phyloP scores from a whole-genome alignment of 164 flowering plant species.

The Aristolochia contorta region DNA sequence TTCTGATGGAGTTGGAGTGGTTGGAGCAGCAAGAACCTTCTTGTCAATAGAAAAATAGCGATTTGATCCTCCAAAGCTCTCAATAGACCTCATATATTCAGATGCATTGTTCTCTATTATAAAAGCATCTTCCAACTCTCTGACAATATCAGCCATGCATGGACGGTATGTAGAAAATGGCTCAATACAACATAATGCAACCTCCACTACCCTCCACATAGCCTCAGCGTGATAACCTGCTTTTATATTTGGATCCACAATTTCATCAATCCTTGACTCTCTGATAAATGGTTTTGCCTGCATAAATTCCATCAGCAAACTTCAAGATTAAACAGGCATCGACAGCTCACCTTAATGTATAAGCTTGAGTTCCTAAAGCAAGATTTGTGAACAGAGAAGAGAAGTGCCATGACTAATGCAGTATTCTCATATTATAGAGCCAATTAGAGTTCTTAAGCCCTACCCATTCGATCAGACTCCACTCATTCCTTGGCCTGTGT shows the following conservation, averaged over 20 bases:
- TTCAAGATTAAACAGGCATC: too few species aligned
- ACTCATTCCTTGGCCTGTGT: conserved; percentile 58
- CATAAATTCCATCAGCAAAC: neutral
- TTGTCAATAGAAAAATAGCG: conserved; percentile 41
- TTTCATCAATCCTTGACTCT: conserved; percentile 57
- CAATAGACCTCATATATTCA: conserved; percentile 71
- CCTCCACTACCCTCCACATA: conserved; percentile 80
- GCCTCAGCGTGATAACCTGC: conserved; percentile 69
- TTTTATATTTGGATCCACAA: conserved; percentile 62
- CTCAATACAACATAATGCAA: conserved; percentile 55
- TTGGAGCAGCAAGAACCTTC: conserved; percentile 21
- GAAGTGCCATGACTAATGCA: neutral
- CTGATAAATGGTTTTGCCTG: conserved; percentile 63
- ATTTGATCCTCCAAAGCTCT: conserved; percentile 52
- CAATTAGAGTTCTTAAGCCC: conserved; percentile 1
- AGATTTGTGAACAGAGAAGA: neutral
- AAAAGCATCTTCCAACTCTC: conserved; percentile 78
- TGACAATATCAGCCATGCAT: conserved; percentile 58
- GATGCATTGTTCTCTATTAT: conserved; percentile 84
- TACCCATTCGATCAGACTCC: conserved; percentile 94
- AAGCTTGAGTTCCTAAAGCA: neutral
- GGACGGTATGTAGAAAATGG: conserved; percentile 60
- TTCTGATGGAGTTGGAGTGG: conserved; percentile 34
- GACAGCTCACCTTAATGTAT: too few species aligned
- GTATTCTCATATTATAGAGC: neutral